phyloP scores from a whole-genome alignment of 2,329 filamentous ascomycete genomes.

The Colletotrichum endophyticum region DNA sequence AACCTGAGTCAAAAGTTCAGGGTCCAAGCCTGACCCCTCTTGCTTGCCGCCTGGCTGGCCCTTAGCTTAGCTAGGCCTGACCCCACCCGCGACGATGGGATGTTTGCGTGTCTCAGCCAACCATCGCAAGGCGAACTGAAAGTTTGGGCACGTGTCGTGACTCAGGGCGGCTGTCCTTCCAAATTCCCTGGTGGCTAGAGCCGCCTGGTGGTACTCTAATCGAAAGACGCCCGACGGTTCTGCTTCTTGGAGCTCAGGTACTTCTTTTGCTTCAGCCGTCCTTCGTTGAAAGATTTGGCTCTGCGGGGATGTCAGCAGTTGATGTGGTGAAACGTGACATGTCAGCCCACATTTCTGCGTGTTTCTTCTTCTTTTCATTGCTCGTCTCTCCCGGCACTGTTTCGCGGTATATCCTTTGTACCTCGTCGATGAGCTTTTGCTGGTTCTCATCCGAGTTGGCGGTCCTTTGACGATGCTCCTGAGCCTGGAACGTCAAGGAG shows the following conservation, averaged over 20 bases:
- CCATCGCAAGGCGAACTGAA: not conserved
- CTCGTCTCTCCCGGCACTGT: constrained; percentile 52
- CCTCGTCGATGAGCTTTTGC: constrained; percentile 52
- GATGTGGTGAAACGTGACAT: not conserved
- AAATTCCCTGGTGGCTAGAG: not conserved
- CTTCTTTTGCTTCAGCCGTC: constrained; percentile 54
- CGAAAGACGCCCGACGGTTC: constrained; percentile 1
- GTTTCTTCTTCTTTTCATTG: constrained; percentile 51
- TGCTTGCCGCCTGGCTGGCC: not conserved
- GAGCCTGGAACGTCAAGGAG: constrained; percentile 59
- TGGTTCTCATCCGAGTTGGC: constrained; percentile 60
- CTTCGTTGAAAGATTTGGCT: constrained; percentile 49
- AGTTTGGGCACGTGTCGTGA: not conserved
- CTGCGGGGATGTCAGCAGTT: constrained; percentile 32
- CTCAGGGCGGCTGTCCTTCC: not conserved
- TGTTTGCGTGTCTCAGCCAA: not conserved
- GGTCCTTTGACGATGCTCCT: constrained; percentile 56
- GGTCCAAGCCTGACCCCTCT: not conserved
- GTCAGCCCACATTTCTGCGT: constrained; percentile 49
- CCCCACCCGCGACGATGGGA: not conserved
- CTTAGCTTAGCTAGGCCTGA: not conserved
- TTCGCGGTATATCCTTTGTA: constrained; percentile 51
- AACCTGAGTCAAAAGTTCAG: not conserved
- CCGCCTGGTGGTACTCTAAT: not conserved
- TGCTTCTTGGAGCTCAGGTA: constrained; percentile 55